phyloP scores from a whole-genome alignment of 345 rosid genomes.

The Microcos paniculata region DNA sequence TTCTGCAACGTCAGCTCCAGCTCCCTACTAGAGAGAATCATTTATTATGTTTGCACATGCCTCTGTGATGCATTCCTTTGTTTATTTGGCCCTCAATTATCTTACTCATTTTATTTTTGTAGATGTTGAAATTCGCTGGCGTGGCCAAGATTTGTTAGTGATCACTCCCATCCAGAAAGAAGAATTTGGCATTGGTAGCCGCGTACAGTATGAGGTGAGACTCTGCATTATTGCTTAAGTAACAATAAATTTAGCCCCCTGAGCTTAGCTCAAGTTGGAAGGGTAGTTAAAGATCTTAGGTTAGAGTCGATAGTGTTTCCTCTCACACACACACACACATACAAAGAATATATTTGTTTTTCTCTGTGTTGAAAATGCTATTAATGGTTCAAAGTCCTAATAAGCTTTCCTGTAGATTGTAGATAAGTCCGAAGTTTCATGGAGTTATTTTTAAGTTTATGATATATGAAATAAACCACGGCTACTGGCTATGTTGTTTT shows the following conservation, averaged over 20 bases:
- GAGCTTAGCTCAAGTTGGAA: background rate
- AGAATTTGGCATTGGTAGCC: conserved; percentile 60
- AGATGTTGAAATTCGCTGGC: conserved; percentile 78
- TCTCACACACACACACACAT: background rate
- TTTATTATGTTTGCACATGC: background rate
- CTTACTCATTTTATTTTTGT: conserved; percentile 8
- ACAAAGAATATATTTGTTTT: background rate
- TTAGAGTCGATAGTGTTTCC: background rate
- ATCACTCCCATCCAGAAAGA: conserved; percentile 51
- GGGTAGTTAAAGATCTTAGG: background rate
- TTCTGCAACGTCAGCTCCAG: background rate
- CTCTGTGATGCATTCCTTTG: background rate
- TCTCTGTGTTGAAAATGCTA: background rate
- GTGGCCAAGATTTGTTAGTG: conserved; percentile 37
- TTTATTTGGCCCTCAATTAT: background rate
- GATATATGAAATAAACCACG: background rate
- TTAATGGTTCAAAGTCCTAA: background rate
- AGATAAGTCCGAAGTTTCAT: background rate
- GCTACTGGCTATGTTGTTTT: background rate
- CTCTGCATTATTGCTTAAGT: background rate
- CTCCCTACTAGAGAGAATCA: background rate
- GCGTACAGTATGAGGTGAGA: conserved; percentile 61
- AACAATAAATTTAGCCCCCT: background rate
- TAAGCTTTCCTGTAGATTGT: background rate
- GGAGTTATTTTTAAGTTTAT: background rate